Percentiles rank a stretch among this genome's conserved stretches.
These are phyloP conservation scores for Talinum fruticosum DNA, from an alignment of 148 eudicot species.

Conservation along the genomic window DNA sequence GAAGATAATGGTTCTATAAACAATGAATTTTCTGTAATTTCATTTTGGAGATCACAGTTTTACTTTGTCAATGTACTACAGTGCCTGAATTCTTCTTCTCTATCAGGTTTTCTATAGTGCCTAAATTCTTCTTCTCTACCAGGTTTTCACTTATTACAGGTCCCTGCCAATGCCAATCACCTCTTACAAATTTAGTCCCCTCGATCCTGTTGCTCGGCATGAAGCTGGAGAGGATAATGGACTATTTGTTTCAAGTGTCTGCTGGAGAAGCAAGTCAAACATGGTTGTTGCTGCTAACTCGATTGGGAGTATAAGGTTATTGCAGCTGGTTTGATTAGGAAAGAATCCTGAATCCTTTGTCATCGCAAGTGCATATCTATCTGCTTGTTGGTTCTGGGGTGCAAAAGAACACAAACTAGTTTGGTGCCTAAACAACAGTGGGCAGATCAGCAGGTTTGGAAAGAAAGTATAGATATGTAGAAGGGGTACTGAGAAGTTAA, in stretches of 20 bases:
- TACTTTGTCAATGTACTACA: neutral
- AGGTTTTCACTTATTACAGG: slow-evolving; percentile 50
- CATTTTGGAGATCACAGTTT: neutral
- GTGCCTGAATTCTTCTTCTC: neutral
- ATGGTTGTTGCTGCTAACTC: slow-evolving; percentile 63
- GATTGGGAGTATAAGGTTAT: slow-evolving; percentile 43
- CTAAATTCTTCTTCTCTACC: slow-evolving; percentile 16
- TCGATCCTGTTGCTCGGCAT: slow-evolving; percentile 37
- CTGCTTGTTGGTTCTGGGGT: neutral
- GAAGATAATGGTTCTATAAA: neutral
- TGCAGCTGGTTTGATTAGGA: slow-evolving; percentile 36
- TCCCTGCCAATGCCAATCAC: slow-evolving; percentile 63
- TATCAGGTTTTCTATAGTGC: slow-evolving; percentile 40
- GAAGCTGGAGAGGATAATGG: slow-evolving; percentile 41
- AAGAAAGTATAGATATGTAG: neutral
- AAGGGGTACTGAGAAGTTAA: slow-evolving; percentile 5
- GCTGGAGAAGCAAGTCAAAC: slow-evolving; percentile 53
- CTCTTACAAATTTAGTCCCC: slow-evolving; percentile 43
- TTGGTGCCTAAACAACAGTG: neutral
- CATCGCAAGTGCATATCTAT: neutral
- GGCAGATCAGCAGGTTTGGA: neutral
- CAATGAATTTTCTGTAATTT: neutral
- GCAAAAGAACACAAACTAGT: neutral
- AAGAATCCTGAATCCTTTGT: neutral
- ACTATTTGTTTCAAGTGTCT: slow-evolving; percentile 62